Evolutionary conservation across 2,329 filamentous ascomycete species (phyloP).

Genomic region (Bertia moriformis): DNA sequence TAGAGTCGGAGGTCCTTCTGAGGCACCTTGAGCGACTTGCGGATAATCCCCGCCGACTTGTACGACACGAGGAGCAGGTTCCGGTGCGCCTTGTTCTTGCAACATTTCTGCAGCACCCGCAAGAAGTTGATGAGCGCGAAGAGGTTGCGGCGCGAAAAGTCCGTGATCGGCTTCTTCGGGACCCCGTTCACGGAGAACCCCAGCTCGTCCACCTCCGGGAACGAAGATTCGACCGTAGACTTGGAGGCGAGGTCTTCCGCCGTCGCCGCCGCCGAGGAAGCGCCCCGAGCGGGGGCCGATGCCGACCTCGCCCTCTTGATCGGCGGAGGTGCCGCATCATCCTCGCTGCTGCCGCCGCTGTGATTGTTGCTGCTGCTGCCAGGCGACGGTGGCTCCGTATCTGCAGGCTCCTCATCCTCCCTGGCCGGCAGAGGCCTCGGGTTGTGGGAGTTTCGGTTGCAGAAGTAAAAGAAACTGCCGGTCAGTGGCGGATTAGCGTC

Average conservation of each 20-base stretch:
- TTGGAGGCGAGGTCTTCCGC: constrained; percentile 2
- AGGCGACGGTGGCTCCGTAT: constrained; percentile 16
- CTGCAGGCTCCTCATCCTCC: constrained; percentile 8
- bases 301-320: constrained; percentile 47
- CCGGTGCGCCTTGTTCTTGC: constrained; percentile 86
- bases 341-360: constrained; percentile 38
- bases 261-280: background rate
- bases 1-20: constrained; percentile 79
- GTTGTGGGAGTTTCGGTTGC: constrained; percentile 36
- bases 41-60: constrained; percentile 82
- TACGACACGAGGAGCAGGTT: constrained; percentile 89
- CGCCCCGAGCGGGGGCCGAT: constrained; percentile 5
- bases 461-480: constrained; percentile 76
- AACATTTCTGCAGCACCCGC: constrained; percentile 92
- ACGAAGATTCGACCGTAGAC: constrained; percentile 15
- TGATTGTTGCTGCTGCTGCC: no score
- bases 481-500: constrained; percentile 8
- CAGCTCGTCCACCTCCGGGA: constrained; percentile 68
- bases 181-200: constrained; percentile 63
- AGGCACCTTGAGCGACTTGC: constrained; percentile 80
- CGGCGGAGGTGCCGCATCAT: constrained; percentile 73
- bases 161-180: constrained; percentile 65
- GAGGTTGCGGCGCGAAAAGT: constrained; percentile 86
- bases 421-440: constrained; percentile 1
- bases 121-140: constrained; percentile 91